These are phyloP conservation scores for Austroboletus rostrupii DNA, from an alignment of 1,284 basidiomycete genomes.

Conservation along the genomic window DNA sequence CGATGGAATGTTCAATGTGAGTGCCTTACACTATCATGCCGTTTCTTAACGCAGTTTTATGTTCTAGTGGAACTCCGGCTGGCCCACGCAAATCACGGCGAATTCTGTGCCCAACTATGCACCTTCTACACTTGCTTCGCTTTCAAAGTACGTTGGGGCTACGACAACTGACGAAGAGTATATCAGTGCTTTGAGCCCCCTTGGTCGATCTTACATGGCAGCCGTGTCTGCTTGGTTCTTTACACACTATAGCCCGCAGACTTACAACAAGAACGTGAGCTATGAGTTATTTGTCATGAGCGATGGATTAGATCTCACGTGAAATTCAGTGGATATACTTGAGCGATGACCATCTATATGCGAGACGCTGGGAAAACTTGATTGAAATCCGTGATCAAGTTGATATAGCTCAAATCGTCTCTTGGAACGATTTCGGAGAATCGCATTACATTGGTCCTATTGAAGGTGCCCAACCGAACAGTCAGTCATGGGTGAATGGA, in stretches of 20 bases:
- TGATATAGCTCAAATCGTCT: conserved; percentile 56
- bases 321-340: conserved; percentile 54
- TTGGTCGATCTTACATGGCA: conserved; percentile 32
- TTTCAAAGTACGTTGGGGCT: conserved; percentile 42
- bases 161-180: conserved; percentile 48
- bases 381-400: conserved; percentile 57
- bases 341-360: conserved; percentile 70
- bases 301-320: conserved; percentile 6
- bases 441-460: conserved; percentile 65
- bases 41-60: background rate
- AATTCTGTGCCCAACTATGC: conserved; percentile 34
- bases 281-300: background rate
- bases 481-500: conserved; percentile 62
- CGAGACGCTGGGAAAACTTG: conserved; percentile 71
- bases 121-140: conserved; percentile 28
- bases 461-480: conserved; percentile 60
- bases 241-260: conserved; percentile 64
- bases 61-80: conserved; percentile 60
- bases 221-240: conserved; percentile 75
- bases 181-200: conserved; percentile 35
- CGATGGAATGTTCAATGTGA: conserved; percentile 61
- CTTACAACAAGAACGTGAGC: conserved; percentile 81
- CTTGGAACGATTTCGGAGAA: conserved; percentile 66
- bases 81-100: conserved; percentile 55
- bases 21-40: conserved; percentile 8